phyloP scores from a whole-genome alignment of 768 basidiomycete genomes.

The Clathrus columnatus region DNA sequence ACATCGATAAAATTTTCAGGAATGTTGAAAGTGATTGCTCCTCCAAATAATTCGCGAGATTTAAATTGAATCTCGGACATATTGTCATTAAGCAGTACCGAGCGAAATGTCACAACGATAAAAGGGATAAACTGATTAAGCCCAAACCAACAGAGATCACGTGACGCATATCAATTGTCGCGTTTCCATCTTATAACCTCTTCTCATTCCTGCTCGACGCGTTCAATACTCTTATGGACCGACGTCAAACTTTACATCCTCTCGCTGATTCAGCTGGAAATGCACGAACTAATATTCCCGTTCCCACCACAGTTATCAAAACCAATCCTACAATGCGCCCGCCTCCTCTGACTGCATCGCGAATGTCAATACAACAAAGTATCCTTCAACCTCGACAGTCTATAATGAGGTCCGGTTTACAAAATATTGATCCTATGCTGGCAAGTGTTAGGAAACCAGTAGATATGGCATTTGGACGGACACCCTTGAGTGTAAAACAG shows the following conservation, averaged over 20 bases:
- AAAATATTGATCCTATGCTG: conserved; percentile 58
- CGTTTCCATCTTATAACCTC: neutral
- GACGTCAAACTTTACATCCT: conserved; percentile 54
- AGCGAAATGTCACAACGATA: too few relatives aligned
- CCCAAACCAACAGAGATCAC: too few relatives aligned
- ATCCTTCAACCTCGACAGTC: conserved; percentile 61
- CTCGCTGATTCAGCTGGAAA: conserved; percentile 40
- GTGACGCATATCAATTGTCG: neutral
- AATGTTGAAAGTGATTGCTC: conserved; percentile 61
- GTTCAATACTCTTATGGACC: conserved; percentile 13
- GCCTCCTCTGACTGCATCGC: conserved; percentile 23
- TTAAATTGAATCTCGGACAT: conserved; percentile 2
- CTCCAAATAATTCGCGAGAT: conserved; percentile 67
- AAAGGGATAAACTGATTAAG: too few relatives aligned
- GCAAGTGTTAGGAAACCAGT: conserved; percentile 58
- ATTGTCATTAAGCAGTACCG: neutral
- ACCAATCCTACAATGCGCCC: conserved; percentile 38
- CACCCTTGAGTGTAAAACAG: conserved; percentile 63
- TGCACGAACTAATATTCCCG: conserved; percentile 57
- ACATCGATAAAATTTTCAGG: conserved; percentile 65
- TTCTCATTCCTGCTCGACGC: too few relatives aligned
- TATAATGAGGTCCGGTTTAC: conserved; percentile 45
- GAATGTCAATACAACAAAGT: conserved; percentile 64
- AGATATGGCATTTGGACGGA: conserved; percentile 46
- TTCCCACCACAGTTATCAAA: conserved; percentile 64